phyloP scores from a whole-genome alignment of 2,329 filamentous ascomycete species.

The Trichophyton mentagrophytes region DNA sequence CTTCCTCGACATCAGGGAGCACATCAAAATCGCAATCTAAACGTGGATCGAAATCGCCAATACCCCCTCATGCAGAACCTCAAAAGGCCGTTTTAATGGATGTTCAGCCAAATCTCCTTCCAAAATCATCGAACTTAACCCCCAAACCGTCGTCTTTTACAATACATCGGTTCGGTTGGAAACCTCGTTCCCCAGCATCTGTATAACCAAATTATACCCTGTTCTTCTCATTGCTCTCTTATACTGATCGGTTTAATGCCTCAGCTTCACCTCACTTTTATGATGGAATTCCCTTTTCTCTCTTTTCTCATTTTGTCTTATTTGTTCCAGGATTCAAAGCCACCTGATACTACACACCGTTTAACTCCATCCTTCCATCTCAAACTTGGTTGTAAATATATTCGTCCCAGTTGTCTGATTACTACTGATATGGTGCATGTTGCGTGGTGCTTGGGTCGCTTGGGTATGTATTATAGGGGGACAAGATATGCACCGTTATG shows the following conservation, averaged over 20 bases:
- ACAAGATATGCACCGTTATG: too few species aligned
- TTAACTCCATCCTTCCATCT: background rate
- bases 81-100: slow-evolving; percentile 36
- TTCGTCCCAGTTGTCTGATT: background rate
- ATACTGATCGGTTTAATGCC: background rate
- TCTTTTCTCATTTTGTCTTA: background rate
- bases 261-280: background rate
- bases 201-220: background rate
- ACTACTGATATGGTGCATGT: background rate
- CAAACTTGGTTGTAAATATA: background rate
- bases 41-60: background rate
- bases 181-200: slow-evolving; percentile 7
- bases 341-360: background rate
- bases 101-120: slow-evolving; percentile 26
- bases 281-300: background rate
- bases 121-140: slow-evolving; percentile 2
- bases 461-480: background rate
- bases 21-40: background rate
- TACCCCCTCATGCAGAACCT: slow-evolving; percentile 27
- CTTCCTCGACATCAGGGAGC: slow-evolving; percentile 11
- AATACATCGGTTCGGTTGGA: slow-evolving; percentile 11
- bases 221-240: background rate
- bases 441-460: background rate
- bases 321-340: background rate
- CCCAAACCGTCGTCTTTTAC: slow-evolving; percentile 8